These are phyloP conservation scores for Annulohypoxylon moriforme DNA, from an alignment of 495 filamentous ascomycete species.

Conservation along the genomic window DNA sequence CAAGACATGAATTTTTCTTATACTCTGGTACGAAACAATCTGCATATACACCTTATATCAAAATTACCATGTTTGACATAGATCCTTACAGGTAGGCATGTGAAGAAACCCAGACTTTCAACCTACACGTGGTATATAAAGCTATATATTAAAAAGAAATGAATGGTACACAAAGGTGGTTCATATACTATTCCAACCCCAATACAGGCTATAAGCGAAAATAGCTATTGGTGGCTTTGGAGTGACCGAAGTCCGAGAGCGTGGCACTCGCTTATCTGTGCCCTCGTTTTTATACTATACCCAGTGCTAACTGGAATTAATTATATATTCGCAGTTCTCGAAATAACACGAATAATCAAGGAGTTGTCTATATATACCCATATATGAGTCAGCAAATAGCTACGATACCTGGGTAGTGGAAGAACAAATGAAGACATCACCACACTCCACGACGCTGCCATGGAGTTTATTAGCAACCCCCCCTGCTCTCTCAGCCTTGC, in stretches of 20 bases:
- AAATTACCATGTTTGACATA: not conserved
- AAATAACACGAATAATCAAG: not conserved
- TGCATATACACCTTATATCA: not conserved
- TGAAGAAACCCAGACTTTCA: not conserved
- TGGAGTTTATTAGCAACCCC: conserved; percentile 17
- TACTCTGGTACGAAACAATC: not conserved
- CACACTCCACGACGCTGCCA: conserved; percentile 4
- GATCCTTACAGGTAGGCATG: not conserved
- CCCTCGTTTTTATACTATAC: conserved; percentile 4
- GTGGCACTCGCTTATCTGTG: conserved; percentile 31
- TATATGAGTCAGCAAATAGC: not conserved
- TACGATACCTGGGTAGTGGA: not conserved
- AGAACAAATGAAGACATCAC: conserved; percentile 3
- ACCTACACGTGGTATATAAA: conserved; percentile 25
- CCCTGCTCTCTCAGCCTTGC: conserved; percentile 29
- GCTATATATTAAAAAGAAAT: conserved; percentile 6
- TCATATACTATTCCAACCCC: not conserved
- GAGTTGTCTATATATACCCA: not conserved
- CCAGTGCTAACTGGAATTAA: not conserved
- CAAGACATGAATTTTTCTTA: not conserved
- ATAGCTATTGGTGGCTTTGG: conserved; percentile 2
- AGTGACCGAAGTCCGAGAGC: conserved; percentile 6
- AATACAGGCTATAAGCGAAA: conserved; percentile 27
- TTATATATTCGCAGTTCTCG: not conserved
- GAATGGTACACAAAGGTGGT: conserved; percentile 3